These are phyloP conservation scores for Quercus agrifolia DNA, from an alignment of 306 rosid genomes.

Conservation along the genomic window DNA sequence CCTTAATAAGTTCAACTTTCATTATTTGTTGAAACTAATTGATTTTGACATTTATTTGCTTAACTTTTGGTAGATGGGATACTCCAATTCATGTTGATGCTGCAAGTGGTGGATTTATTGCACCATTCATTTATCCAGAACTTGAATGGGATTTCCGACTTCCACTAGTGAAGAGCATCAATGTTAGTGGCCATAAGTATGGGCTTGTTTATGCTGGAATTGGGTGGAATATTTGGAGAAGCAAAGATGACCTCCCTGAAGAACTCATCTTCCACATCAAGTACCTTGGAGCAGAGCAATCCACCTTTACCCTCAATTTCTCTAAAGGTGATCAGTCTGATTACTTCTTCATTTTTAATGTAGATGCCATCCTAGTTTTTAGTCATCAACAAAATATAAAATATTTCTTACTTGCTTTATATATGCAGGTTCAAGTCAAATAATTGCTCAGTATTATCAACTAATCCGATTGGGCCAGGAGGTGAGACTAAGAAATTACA, in stretches of 20 bases:
- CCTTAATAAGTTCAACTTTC: neutral
- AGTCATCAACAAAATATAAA: too few species aligned
- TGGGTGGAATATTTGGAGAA: constrained; percentile 74
- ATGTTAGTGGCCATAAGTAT: constrained; percentile 83
- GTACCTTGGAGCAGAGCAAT: constrained; percentile 40
- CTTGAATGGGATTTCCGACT: constrained; percentile 86
- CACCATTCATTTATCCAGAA: constrained; percentile 75
- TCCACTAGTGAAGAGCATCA: constrained; percentile 76
- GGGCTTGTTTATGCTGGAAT: constrained; percentile 86
- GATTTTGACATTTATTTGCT: neutral
- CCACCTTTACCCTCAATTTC: constrained; percentile 38
- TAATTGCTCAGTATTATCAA: constrained; percentile 36
- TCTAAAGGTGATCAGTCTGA: constrained; percentile 17
- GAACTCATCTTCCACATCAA: constrained; percentile 55
- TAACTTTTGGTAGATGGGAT: constrained; percentile 48
- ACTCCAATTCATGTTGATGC: constrained; percentile 84
- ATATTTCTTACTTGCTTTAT: neutral
- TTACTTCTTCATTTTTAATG: neutral
- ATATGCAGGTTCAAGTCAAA: constrained; percentile 31
- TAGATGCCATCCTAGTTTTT: too few species aligned
- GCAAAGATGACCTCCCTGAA: constrained; percentile 54
- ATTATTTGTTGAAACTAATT: neutral
- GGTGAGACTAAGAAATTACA: constrained; percentile 5
- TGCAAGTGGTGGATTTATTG: constrained; percentile 80
- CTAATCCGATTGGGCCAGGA: constrained; percentile 28